Evolutionary conservation across 2,329 filamentous ascomycete species (phyloP).

Genomic region (Ophioceras dolichostomum): DNA sequence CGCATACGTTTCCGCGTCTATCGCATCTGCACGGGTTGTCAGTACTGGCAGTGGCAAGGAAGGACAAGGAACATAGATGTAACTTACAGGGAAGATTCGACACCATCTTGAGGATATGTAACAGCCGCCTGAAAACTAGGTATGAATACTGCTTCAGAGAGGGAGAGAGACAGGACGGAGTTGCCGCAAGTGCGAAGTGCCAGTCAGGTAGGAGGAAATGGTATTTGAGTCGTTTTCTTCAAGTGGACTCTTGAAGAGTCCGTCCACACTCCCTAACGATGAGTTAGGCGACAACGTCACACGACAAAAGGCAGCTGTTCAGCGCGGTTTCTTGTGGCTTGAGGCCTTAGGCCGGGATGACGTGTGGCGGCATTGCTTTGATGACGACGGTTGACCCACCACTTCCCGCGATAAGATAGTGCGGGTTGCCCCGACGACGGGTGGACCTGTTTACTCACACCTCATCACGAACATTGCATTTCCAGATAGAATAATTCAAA

Average conservation of each 20-base stretch:
- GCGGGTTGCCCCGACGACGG: background rate
- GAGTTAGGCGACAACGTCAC: too few species aligned
- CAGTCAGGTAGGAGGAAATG: too few species aligned
- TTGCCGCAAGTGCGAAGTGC: too few species aligned
- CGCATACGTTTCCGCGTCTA: conserved; percentile 86
- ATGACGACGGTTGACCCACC: background rate
- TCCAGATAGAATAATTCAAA: too few species aligned
- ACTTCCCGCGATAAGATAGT: conserved; percentile 1
- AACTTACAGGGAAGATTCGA: conserved; percentile 33
- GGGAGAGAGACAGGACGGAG: too few species aligned
- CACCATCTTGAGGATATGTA: conserved; percentile 32
- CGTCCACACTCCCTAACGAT: too few species aligned
- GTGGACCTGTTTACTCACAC: background rate
- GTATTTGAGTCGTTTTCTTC: too few species aligned
- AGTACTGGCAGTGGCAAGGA: background rate
- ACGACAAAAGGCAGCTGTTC: background rate
- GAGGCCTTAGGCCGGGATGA: too few species aligned
- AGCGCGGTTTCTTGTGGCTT: too few species aligned
- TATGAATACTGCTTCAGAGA: background rate
- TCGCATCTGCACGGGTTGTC: conserved; percentile 58
- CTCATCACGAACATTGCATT: too few species aligned
- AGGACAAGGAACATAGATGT: background rate
- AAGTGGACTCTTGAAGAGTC: too few species aligned
- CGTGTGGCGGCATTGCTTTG: background rate
- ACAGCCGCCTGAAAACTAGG: too few species aligned